Evolutionary conservation across 495 filamentous ascomycete species (phyloP).

Genomic region (Trichoderma gamsii): DNA sequence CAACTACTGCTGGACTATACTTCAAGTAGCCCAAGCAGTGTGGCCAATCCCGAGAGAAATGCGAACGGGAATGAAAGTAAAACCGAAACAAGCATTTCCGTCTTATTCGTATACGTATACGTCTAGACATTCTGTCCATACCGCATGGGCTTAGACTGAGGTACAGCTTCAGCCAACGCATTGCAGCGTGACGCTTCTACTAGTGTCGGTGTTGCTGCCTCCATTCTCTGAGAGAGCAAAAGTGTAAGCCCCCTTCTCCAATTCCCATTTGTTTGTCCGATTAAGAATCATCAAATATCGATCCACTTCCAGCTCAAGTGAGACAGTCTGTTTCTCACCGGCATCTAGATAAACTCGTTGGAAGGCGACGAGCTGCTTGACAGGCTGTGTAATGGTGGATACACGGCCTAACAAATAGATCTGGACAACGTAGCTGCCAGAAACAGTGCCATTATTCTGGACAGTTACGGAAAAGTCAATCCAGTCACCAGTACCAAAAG

Average conservation of each 20-base stretch:
- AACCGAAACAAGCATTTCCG: too few relatives aligned
- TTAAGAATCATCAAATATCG: conserved; percentile 37
- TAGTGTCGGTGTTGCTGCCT: conserved; percentile 25
- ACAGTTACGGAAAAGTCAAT: conserved; percentile 31
- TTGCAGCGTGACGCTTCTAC: conserved; percentile 30
- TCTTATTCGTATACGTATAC: too few relatives aligned
- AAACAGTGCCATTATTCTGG: conserved; percentile 28
- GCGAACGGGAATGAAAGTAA: too few relatives aligned
- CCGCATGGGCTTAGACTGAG: not conserved
- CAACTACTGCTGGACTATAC: too few relatives aligned
- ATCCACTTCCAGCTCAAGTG: conserved; percentile 30
- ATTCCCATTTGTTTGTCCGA: conserved; percentile 32
- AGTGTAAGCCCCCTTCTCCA: conserved; percentile 37
- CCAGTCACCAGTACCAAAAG: conserved; percentile 25
- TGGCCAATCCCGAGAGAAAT: too few relatives aligned
- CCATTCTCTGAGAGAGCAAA: conserved; percentile 39
- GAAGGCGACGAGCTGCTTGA: conserved; percentile 38
- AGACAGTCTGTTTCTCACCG: conserved; percentile 24
- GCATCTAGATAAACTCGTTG: conserved; percentile 29
- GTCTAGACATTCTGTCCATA: not conserved
- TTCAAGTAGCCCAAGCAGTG: too few relatives aligned
- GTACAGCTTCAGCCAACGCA: not conserved
- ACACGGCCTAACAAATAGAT: conserved; percentile 35
- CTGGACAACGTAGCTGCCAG: conserved; percentile 36
- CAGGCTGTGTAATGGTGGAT: conserved; percentile 34